Evolutionary conservation across 2,329 filamentous ascomycete genomes (phyloP).

Genomic region (Phialophora verrucosa): DNA sequence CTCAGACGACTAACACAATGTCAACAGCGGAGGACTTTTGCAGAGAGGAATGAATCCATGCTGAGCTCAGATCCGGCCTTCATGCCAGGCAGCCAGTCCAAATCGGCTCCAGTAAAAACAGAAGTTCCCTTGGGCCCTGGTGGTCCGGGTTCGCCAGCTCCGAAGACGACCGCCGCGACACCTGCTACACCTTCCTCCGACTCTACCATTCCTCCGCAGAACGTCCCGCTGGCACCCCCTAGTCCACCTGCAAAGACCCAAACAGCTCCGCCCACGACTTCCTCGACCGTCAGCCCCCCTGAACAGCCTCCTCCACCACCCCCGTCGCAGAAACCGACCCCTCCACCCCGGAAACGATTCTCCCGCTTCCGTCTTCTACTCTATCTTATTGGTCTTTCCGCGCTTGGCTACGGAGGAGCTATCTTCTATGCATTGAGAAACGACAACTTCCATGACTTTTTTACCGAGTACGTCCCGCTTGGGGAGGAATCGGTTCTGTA

Average conservation of each 20-base stretch:
- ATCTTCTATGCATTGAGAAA: conserved; percentile 91
- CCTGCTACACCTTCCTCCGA: conserved; percentile 47
- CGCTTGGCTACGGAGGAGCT: conserved; percentile 81
- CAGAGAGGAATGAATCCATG: conserved; percentile 35
- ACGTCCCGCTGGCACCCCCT: conserved; percentile 54
- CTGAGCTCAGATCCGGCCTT: conserved; percentile 39
- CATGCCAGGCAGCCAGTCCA: conserved; percentile 26
- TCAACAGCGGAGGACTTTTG: conserved; percentile 35
- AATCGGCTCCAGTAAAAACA: conserved; percentile 31
- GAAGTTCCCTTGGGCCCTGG: conserved; percentile 35
- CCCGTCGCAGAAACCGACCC: conserved; percentile 47
- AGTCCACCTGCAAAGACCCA: conserved; percentile 44
- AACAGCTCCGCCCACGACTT: conserved; percentile 46
- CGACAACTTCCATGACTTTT: conserved; percentile 99
- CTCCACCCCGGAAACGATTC: conserved; percentile 64
- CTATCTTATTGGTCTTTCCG: conserved; percentile 75
- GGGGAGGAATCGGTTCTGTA: conserved; percentile 94
- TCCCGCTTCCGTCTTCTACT: conserved; percentile 77
- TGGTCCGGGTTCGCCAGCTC: conserved; percentile 34
- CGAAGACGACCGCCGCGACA: conserved; percentile 37
- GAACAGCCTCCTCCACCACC: conserved; percentile 44
- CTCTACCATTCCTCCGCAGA: conserved; percentile 57
- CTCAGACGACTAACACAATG: conserved; percentile 28
- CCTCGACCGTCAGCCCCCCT: conserved; percentile 40
- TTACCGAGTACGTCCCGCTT: conserved; percentile 94